Evolutionary conservation across 805 yeast species (phyloP), one percentile per base, ranked within the genome.

Genomic region (Lipomyces mesembrius): DNA sequence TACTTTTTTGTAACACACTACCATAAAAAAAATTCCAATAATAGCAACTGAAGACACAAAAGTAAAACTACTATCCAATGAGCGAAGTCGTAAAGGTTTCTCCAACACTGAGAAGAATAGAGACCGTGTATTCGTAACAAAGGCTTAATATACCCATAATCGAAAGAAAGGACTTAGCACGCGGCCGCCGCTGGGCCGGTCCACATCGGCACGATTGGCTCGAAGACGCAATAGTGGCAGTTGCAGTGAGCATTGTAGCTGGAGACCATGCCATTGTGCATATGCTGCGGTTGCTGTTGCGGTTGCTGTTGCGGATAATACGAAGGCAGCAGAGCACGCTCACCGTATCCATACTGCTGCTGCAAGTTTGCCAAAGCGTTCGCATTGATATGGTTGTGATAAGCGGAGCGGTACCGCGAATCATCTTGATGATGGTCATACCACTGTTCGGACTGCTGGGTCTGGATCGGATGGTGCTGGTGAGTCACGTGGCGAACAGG

Each of bases 141-240:
- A 35, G 39, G 52, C 22, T n/a, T 9, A 32, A 22, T 39, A 11
- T 22, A 57, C 34, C n/a, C 3, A 57, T 39, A 29, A 29, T 32
- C 14, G 52, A 56, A 46, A 17, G 60, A 46, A 39, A 43, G n/a
- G 11, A 35, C 2, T 57, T 51, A 67, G 56, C 66, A 62, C 3
- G 65, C 70, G 34, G 70, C 71, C n/a, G 71, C 61, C 20, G 69
- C 62, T 22, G 67, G 67, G 0, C 64, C 65, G 1, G 60, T 8
- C 66, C 66, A 65, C 17, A 58, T 29, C 12, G 64, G 64, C 12
- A 59, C 35, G 11, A 57, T 53, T 1, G 65, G 71, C 37, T 61
- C 68, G 49, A 67, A 65, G 14, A 62, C 62, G 37, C 68, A 65
- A 49, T 67, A 67, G 54, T 67, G 60, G 53, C 71, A 67, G 35